A percentile compares a stretch with the other conserved stretches of the same genome.
These are phyloP conservation scores for Gloeophyllum trabeum DNA, from an alignment of 768 basidiomycete genomes.

Conservation along the genomic window DNA sequence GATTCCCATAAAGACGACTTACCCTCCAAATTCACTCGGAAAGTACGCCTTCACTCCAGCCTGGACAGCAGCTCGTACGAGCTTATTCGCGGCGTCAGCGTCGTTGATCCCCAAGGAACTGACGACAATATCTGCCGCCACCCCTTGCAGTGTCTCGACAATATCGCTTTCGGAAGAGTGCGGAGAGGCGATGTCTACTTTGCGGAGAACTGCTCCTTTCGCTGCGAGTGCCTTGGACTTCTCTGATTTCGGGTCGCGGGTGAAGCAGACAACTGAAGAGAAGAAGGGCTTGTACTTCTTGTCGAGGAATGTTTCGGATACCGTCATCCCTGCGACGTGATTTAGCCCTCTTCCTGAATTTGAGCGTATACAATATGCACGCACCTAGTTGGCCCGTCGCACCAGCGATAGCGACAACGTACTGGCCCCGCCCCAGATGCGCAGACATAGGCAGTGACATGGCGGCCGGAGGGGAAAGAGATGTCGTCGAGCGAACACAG, in stretches of 20 bases:
- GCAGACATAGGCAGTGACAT: background rate
- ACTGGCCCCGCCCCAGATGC: background rate
- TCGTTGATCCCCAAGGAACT: constrained; percentile 4
- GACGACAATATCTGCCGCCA: constrained; percentile 16
- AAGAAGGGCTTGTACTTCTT: constrained; percentile 6
- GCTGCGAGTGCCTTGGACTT: constrained; percentile 5
- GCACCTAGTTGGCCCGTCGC: background rate
- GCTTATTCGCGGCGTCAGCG: constrained; percentile 1
- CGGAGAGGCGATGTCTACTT: constrained; percentile 2
- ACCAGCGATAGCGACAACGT: background rate
- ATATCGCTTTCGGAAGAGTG: no score
- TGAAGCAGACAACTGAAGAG: constrained; percentile 8
- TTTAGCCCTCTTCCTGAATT: background rate
- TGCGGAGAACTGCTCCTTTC: constrained; percentile 9
- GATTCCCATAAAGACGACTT: background rate
- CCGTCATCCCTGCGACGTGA: background rate
- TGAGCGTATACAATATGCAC: background rate
- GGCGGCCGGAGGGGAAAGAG: no score
- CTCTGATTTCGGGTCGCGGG: constrained; percentile 7
- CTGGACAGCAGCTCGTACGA: constrained; percentile 5
- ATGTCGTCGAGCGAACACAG: no score
- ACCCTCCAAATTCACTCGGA: constrained; percentile 10
- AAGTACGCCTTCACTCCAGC: constrained; percentile 11
- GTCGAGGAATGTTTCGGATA: background rate
- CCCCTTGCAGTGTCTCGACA: no score